Evolutionary conservation across 1,139 yeast genomes (phyloP).

Genomic region (Pneumocystis carinii): DNA sequence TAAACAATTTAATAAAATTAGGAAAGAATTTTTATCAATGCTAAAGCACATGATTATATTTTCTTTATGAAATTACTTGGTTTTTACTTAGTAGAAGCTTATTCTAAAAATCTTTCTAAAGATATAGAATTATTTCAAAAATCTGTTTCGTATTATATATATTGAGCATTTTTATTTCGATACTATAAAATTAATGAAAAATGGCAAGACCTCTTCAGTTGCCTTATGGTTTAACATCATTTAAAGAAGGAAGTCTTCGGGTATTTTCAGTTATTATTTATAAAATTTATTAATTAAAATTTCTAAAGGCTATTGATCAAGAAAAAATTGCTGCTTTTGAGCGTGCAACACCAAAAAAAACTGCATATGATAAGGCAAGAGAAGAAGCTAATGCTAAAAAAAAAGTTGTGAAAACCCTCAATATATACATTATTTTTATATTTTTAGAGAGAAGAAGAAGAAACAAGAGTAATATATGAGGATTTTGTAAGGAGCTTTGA

Average conservation of each 20-base stretch:
- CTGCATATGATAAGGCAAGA: constrained; percentile 13
- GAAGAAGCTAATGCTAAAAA: constrained; percentile 12
- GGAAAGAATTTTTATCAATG: not conserved
- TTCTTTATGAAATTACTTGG: not conserved
- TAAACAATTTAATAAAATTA: no score
- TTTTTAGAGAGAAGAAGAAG: constrained; percentile 8
- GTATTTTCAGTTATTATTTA: not conserved
- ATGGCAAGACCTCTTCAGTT: not conserved
- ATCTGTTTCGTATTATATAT: not conserved
- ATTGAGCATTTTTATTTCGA: not conserved
- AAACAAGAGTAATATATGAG: constrained; percentile 12
- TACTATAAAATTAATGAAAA: not conserved
- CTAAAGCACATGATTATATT: not conserved
- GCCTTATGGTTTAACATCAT: not conserved
- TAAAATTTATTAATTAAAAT: not conserved
- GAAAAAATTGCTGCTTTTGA: constrained; percentile 7
- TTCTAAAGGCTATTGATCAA: constrained; percentile 9
- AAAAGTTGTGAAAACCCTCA: not conserved
- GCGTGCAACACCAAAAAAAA: constrained; percentile 6
- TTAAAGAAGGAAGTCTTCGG: not conserved
- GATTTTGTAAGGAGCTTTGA: constrained; percentile 10
- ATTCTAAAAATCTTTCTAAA: no score
- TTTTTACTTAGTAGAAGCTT: no score
- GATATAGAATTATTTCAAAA: not conserved
- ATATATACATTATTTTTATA: not conserved